Percentiles rank a stretch among this genome's conserved stretches.
phyloP scores from a whole-genome alignment of 805 yeast genomes.

The Starmerella floris region DNA sequence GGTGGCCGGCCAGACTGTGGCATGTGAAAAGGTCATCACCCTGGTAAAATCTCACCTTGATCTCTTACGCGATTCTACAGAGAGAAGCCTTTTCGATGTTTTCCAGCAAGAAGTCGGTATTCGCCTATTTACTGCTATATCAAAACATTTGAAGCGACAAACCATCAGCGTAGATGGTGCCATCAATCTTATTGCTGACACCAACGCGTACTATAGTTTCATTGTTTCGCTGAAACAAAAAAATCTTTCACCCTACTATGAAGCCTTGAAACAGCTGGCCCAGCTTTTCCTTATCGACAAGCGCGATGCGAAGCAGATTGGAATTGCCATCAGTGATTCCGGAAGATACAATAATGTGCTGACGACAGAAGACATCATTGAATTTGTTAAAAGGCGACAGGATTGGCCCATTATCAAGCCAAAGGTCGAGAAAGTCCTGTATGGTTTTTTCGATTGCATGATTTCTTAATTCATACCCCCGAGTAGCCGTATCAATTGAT shows the following conservation, averaged over 20 bases:
- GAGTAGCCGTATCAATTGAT: too few relatives aligned
- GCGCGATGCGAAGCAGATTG: constrained; percentile 71
- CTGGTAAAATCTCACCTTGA: constrained; percentile 59
- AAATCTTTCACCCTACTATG: constrained; percentile 54
- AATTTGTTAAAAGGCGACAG: constrained; percentile 70
- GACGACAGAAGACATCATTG: constrained; percentile 87
- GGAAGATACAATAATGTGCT: constrained; percentile 79
- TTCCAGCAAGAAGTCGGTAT: constrained; percentile 91
- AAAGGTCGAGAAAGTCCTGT: constrained; percentile 88
- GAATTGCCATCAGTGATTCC: constrained; percentile 68
- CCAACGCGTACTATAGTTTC: constrained; percentile 67
- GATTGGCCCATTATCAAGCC: constrained; percentile 71
- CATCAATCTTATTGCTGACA: constrained; percentile 62
- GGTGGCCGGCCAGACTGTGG: constrained; percentile 37
- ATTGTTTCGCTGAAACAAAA: constrained; percentile 41
- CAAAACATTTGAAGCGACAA: constrained; percentile 61
- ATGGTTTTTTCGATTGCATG: constrained; percentile 53
- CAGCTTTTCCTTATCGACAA: constrained; percentile 62
- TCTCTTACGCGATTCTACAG: constrained; percentile 67
- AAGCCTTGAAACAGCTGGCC: constrained; percentile 71
- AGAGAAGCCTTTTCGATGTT: constrained; percentile 74
- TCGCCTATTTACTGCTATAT: constrained; percentile 61
- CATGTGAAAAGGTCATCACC: constrained; percentile 50
- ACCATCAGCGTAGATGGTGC: constrained; percentile 74
- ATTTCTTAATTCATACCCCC: constrained; percentile 4